Percentiles rank a stretch among this genome's conserved stretches.
These are phyloP conservation scores for Fusarium pininemorale DNA, from an alignment of 2,329 filamentous ascomycete genomes.

Conservation along the genomic window DNA sequence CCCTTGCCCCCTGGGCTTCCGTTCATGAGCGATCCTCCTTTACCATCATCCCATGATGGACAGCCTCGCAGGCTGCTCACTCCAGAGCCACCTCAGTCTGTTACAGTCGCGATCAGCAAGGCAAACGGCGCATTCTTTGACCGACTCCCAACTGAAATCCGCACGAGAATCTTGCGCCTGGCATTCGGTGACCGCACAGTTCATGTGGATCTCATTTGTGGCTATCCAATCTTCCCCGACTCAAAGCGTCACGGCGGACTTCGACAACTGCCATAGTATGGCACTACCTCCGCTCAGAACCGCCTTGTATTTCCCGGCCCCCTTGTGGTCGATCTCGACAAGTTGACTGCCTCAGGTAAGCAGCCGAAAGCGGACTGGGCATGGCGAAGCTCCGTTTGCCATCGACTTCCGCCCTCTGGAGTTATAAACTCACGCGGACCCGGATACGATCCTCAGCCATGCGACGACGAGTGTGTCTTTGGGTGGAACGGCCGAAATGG, in stretches of 20 bases:
- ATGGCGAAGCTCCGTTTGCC: constrained; percentile 42
- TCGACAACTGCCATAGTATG: not conserved
- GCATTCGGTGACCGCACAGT: not conserved
- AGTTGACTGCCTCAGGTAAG: too few species aligned
- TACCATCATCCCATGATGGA: not conserved
- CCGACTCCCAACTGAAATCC: not conserved
- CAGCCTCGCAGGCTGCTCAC: not conserved
- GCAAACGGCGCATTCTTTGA: not conserved
- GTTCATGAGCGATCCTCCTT: not conserved
- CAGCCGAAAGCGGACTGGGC: not conserved
- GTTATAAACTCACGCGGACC: not conserved
- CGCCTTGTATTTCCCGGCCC: not conserved
- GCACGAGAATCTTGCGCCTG: not conserved
- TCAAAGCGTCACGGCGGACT: not conserved
- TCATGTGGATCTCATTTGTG: not conserved
- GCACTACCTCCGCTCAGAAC: not conserved
- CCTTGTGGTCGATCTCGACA: too few species aligned
- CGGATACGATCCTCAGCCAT: not conserved
- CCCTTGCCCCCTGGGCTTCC: not conserved
- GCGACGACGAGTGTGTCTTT: constrained; percentile 24
- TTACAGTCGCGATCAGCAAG: too few species aligned
- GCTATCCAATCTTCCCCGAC: fast-evolving
- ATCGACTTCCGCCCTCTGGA: constrained; percentile 23
- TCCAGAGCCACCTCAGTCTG: not conserved
- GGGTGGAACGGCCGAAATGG: not conserved